These are phyloP conservation scores for Cylindrotheca closterium DNA, from an alignment of 108 stramenopile genomes.

Conservation along the genomic window DNA sequence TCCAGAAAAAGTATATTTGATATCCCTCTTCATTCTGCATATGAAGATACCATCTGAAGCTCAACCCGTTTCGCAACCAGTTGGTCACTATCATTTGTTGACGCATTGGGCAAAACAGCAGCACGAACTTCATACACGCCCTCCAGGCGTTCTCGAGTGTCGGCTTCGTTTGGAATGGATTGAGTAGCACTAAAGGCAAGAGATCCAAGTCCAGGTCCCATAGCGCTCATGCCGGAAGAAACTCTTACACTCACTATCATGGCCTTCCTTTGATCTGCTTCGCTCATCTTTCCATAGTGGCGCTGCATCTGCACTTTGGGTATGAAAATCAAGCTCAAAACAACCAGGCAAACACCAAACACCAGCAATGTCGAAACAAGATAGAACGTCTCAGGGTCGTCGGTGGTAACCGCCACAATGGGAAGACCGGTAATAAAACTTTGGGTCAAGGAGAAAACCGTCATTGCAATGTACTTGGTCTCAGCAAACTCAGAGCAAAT, in stretches of 20 bases:
- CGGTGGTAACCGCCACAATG: constrained; percentile 14
- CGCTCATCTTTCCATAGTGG: not conserved
- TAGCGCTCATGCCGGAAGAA: too few relatives aligned
- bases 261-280: constrained; percentile 1
- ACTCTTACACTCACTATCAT: constrained; percentile 2
- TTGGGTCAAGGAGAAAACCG: constrained; percentile 33
- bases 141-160: too few relatives aligned
- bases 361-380: constrained; percentile 23
- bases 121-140: too few relatives aligned
- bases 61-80: too few relatives aligned
- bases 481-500: constrained; percentile 44
- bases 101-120: too few relatives aligned
- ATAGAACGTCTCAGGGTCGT: constrained; percentile 25
- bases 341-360: constrained; percentile 19
- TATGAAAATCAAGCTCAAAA: constrained; percentile 36
- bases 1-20: too few relatives aligned
- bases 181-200: too few relatives aligned
- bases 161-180: too few relatives aligned
- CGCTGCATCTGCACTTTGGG: constrained; percentile 28
- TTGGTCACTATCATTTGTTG: too few relatives aligned
- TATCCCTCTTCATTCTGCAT: too few relatives aligned
- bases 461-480: constrained; percentile 28
- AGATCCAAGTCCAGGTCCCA: too few relatives aligned
- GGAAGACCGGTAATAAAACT: constrained; percentile 39
- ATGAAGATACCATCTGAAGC: too few relatives aligned